Conservation (phyloP, 768 basidiomycete species). For the Stropharia rugosoannulata region DNA sequence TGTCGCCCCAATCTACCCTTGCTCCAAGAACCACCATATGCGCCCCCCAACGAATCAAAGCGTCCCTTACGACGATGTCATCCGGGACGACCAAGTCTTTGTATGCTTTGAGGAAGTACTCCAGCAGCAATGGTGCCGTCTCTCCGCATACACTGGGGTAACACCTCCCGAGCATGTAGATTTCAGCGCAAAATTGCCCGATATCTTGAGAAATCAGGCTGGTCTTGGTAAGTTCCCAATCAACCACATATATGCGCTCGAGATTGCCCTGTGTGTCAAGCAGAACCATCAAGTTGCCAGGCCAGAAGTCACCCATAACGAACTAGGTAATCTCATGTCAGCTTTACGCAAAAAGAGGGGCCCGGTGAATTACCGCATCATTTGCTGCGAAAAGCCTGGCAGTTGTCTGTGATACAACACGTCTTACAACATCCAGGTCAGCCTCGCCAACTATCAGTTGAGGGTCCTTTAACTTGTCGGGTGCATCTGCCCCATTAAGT, state of each 20-base stretch:
- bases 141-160: constrained; percentile 34
- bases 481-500: constrained; percentile 25
- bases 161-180: constrained; percentile 50
- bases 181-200: constrained; percentile 65
- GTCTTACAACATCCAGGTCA: constrained; percentile 28
- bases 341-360: background rate
- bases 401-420: constrained; percentile 21
- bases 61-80: constrained; percentile 29
- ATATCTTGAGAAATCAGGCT: constrained; percentile 60
- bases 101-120: constrained; percentile 48
- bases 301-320: constrained; percentile 76
- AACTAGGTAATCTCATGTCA: constrained; percentile 24
- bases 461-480: constrained; percentile 40
- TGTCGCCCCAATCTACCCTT: constrained; percentile 48
- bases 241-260: constrained; percentile 47
- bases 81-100: constrained; percentile 23
- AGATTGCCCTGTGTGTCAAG: constrained; percentile 32
- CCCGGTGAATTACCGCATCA: constrained; percentile 24
- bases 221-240: constrained; percentile 65
- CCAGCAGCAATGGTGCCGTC: constrained; percentile 34
- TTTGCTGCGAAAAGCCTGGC: constrained; percentile 23
- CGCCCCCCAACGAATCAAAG: constrained; percentile 49
- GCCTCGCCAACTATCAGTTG: constrained; percentile 35
- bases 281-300: constrained; percentile 61
- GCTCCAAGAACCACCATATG: constrained; percentile 56